Evolutionary conservation across 1,139 yeast species (phyloP), one percentile per base, ranked within the genome.

Genomic region (Debaryomyces fabryi): DNA sequence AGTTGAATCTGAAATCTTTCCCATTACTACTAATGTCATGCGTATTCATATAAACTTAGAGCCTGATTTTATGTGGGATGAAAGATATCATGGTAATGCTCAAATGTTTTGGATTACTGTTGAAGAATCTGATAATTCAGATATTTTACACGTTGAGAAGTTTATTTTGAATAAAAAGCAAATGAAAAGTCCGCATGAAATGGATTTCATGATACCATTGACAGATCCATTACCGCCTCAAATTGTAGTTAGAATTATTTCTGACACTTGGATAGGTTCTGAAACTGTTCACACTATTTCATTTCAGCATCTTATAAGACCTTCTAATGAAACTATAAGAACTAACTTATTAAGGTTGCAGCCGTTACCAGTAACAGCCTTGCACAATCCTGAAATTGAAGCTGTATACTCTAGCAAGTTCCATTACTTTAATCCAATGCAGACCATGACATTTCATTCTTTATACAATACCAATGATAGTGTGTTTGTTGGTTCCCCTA

Each of bases 401-500:
- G 64, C 73, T 2, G 85, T 92, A 37, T 93, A 93, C 63, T 64
- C 71, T 1, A 52, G 67, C 6, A 83, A 81, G 54, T 93, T 93
- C 74, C 81, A 81, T 48, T 93, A 88, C 65, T 95, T 95, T 76
- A 95, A 95, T 63, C 99, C 99, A 5, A 92, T 95, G 97, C 99
- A 95, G 68, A 92, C 98, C 0, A 93, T 93, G 98, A 82, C 88
- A 0, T 95, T 95, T 69, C 96, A 92, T 62, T 82, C 96, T 0
- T 70, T 95, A 39, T 95, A 92, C 67, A 86, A 93, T 63, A 71
- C 86, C 2, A 82, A 86, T 54, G 80, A 86, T 2, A 88, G 88
- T 64, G 92, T 87, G 0, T 88, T 95, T 66, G 89, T 95, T 39
- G 99, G 99, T 12, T 92, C 98, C 0, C 99, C 99, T 3, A 95